These are phyloP conservation scores for Kodamaea sagamina DNA, from an alignment of 805 yeast genomes.

Conservation along the genomic window DNA sequence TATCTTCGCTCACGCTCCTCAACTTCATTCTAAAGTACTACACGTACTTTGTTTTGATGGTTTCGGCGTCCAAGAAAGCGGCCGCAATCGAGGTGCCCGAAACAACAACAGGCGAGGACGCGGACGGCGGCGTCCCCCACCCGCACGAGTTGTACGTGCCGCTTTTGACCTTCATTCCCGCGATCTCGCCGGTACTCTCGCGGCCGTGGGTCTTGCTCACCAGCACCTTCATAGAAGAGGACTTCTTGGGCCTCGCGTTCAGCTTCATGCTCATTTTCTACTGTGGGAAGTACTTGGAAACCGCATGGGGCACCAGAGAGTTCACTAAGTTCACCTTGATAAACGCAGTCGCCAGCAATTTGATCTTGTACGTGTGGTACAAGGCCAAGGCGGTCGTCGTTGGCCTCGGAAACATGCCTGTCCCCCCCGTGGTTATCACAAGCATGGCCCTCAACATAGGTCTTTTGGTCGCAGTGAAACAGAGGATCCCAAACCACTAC, in stretches of 20 bases:
- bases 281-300: conserved; percentile 66
- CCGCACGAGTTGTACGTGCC: conserved; percentile 53
- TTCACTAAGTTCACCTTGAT: conserved; percentile 48
- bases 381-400: conserved; percentile 15
- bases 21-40: conserved; percentile 39
- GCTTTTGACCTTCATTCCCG: conserved; percentile 50
- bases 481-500: conserved; percentile 63
- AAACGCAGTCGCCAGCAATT: conserved; percentile 38
- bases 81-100: conserved; percentile 29
- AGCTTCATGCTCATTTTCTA: conserved; percentile 44
- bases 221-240: conserved; percentile 48
- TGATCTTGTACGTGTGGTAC: conserved; percentile 31
- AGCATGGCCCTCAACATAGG: conserved; percentile 58
- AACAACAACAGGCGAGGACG: conserved; percentile 16
- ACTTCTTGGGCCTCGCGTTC: conserved; percentile 37
- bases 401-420: conserved; percentile 18
- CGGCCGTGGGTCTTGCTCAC: conserved; percentile 56
- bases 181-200: conserved; percentile 37
- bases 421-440: conserved; percentile 52
- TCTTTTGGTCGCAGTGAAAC: conserved; percentile 64
- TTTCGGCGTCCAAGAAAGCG: conserved; percentile 28
- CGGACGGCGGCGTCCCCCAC: conserved; percentile 37
- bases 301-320: conserved; percentile 62
- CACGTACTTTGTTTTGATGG: conserved; percentile 38
- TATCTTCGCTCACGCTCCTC: conserved; percentile 32